A percentile compares a stretch with the other conserved stretches of the same genome.
These are phyloP conservation scores for Deinandra increscens DNA, from an alignment of 129 eudicot species.

Conservation along the genomic window DNA sequence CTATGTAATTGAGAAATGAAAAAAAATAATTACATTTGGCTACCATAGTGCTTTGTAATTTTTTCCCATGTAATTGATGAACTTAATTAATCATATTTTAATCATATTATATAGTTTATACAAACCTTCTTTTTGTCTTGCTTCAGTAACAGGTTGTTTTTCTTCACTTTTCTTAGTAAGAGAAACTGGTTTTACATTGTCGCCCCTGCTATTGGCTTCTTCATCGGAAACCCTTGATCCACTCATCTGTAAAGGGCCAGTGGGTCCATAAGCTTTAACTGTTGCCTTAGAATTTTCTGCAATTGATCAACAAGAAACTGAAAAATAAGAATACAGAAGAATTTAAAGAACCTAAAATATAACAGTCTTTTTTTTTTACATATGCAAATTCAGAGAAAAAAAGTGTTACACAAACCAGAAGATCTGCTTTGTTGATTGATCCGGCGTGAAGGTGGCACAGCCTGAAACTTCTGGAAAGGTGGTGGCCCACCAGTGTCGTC, in stretches of 20 bases:
- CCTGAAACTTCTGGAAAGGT: conserved; percentile 78
- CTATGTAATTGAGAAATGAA: not conserved
- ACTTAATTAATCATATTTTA: not conserved
- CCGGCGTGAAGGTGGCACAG: conserved; percentile 43
- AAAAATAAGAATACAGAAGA: not conserved
- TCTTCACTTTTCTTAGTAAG: conserved; percentile 35
- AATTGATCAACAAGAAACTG: conserved; percentile 8
- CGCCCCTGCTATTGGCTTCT: conserved; percentile 23
- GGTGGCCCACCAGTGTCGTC: conserved; percentile 67
- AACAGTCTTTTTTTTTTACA: not conserved
- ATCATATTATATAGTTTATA: not conserved
- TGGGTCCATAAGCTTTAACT: conserved; percentile 26
- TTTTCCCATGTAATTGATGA: not conserved
- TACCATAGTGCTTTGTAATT: not conserved
- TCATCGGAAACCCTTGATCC: conserved; percentile 24
- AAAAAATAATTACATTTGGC: conserved; percentile 1
- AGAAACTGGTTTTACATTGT: conserved; percentile 30
- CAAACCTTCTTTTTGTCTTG: conserved; percentile 85
- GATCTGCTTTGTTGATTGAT: conserved; percentile 39
- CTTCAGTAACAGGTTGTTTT: conserved; percentile 38
- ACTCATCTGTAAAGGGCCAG: conserved; percentile 30
- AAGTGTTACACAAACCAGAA: conserved; percentile 38
- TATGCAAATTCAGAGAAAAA: not conserved
- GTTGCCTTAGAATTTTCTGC: conserved; percentile 42
- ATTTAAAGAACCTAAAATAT: conserved; percentile 7